Evolutionary conservation across 2,329 filamentous ascomycete species (phyloP).

Genomic region (Fusarium napiforme): DNA sequence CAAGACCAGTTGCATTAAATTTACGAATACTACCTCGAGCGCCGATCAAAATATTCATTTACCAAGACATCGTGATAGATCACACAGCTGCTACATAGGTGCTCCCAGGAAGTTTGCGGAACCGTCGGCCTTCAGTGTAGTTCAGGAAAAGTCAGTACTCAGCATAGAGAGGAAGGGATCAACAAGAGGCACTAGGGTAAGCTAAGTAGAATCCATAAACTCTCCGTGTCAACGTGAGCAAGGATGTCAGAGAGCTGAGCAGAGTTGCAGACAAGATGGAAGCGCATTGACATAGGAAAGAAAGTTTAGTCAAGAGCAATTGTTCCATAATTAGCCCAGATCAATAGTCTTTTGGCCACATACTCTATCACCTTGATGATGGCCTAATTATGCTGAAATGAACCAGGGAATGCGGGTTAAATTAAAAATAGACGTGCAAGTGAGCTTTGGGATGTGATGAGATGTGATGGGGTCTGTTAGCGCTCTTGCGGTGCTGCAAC

Average conservation of each 20-base stretch:
- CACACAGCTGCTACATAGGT: neutral
- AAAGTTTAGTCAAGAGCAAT: constrained; percentile 2
- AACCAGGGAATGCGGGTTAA: constrained; percentile 43
- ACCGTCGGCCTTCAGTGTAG: constrained; percentile 27
- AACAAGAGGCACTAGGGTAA: constrained; percentile 24
- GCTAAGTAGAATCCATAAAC: constrained; percentile 11
- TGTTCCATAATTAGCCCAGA: constrained; percentile 44
- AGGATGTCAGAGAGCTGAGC: constrained; percentile 22
- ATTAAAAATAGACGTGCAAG: constrained; percentile 51
- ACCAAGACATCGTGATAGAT: constrained; percentile 4
- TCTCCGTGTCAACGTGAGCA: constrained; percentile 20
- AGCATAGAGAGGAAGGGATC: constrained; percentile 4
- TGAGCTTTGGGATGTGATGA: constrained; percentile 28
- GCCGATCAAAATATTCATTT: constrained; percentile 14
- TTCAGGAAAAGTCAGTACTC: neutral
- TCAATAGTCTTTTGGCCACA: constrained; percentile 20
- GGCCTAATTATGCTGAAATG: constrained; percentile 37
- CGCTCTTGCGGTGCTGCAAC: constrained; percentile 37
- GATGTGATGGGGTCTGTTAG: constrained; percentile 42
- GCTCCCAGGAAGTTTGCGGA: constrained; percentile 4
- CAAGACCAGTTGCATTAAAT: neutral
- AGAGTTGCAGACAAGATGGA: constrained; percentile 3
- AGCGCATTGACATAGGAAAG: neutral
- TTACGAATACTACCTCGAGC: constrained; percentile 3
- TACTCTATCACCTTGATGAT: neutral